Evolutionary conservation across 2,329 filamentous ascomycete genomes (phyloP).

Genomic region (Botrytis deweyae): DNA sequence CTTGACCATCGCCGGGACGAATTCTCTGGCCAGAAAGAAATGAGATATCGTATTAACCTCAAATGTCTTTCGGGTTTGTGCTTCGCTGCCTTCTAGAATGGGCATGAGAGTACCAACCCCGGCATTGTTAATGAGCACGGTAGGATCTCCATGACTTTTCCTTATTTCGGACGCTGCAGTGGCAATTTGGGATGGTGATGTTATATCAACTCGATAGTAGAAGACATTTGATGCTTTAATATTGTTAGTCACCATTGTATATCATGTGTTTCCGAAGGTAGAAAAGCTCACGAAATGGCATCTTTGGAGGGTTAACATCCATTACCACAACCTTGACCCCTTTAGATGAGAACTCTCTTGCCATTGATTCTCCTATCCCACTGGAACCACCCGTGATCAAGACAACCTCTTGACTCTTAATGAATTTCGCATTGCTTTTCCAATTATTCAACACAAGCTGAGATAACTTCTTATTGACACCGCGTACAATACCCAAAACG

Average conservation of each 20-base stretch:
- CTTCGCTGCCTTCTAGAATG: constrained; percentile 56
- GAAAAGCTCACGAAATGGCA: constrained; percentile 26
- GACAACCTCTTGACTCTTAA: constrained; percentile 67
- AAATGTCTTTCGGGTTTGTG: constrained; percentile 62
- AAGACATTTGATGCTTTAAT: constrained; percentile 51
- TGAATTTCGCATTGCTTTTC: constrained; percentile 51
- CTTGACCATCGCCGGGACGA: constrained; percentile 64
- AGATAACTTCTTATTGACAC: constrained; percentile 52
- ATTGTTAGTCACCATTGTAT: constrained; percentile 8
- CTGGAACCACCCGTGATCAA: constrained; percentile 73
- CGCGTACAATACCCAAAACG: constrained; percentile 49
- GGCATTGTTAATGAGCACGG: constrained; percentile 71
- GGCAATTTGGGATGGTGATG: constrained; percentile 53
- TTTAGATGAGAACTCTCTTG: constrained; percentile 59
- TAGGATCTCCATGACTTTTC: constrained; percentile 59
- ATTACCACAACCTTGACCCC: constrained; percentile 68
- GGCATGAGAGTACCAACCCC: constrained; percentile 59
- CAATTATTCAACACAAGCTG: constrained; percentile 50
- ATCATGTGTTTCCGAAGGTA: constrained; percentile 1
- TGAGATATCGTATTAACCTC: constrained; percentile 68
- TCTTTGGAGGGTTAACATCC: constrained; percentile 59
- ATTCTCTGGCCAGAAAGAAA: constrained; percentile 62
- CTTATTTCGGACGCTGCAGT: constrained; percentile 54
- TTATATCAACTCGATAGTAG: constrained; percentile 68
- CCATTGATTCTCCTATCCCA: constrained; percentile 60